Base-by-base conservation (phyloP, 2,329 filamentous ascomycete genomes). In the Byssoonygena ceratinophila region DNA sequence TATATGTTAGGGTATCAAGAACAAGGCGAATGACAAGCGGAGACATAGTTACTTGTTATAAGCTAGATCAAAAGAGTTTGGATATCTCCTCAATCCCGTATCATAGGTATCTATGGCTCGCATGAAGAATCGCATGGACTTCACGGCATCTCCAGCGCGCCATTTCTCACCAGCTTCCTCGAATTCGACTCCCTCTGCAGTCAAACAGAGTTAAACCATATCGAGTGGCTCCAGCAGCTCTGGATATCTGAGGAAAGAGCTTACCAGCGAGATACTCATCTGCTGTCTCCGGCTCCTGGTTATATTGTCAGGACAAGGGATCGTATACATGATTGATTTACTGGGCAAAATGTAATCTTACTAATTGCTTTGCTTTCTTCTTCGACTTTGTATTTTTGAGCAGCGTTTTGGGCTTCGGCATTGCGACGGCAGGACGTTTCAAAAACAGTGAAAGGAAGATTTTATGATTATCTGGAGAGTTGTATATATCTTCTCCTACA, bases 81-180 rank as follows among this genome's bases (percentile, higher is more conserved):
- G 81, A 62, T 80, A 81, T 55, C 73, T 78, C 46, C 70, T 68
- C 29, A 87, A 63, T 11, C 81, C 84, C 50, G 79, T 75, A 56
- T 81, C 76, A 61, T 87, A 88, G 41, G 75, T 74, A 48, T 84
- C 76, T 49, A 86, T 76, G 11, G 84, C 84, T 56, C 82, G 73
- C 57, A 80, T 74, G 62, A 74, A 75, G 60, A 75, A 75, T 44
- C 80, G 72, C 57, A 75, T 73, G 3, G 79, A 77, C 60, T 87
- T 87, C 46, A 74, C 77, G 18, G 81, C 76, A 64, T 88, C 84
- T 20, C 84, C 84, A 34, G 77, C 82, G 46, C 83, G 75, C 80
- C 83, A 86, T 75, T 88, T 88, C 56, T 84, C 82, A 5, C 82
- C 84, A 4, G 80, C 80, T 65, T 85, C 81, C 68, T 88, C 84